Evolutionary conservation across 2,329 filamentous ascomycete species (phyloP).

Genomic region (Karstenula rhodostoma): DNA sequence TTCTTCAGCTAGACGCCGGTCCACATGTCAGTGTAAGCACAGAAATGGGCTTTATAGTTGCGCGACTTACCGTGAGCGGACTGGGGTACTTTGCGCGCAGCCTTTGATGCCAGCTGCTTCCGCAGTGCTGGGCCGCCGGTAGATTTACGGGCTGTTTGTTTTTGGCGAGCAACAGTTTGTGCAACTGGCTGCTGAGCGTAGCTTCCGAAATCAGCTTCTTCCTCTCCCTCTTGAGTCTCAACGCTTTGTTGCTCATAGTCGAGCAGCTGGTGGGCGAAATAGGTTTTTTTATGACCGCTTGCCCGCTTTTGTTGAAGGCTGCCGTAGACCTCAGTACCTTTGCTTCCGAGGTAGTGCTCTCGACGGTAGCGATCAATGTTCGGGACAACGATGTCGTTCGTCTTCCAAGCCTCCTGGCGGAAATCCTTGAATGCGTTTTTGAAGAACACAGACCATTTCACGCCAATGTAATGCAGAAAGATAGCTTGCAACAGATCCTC

Average conservation of each 20-base stretch:
- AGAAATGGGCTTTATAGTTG: neutral
- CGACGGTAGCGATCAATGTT: constrained; percentile 34
- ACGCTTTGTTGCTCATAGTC: constrained; percentile 32
- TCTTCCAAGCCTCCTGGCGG: constrained; percentile 32
- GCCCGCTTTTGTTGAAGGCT: constrained; percentile 33
- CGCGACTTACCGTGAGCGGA: neutral
- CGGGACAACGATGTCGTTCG: constrained; percentile 23
- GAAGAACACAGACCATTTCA: constrained; percentile 44
- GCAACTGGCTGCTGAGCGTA: constrained; percentile 8
- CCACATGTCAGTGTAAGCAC: neutral
- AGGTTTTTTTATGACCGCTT: constrained; percentile 27
- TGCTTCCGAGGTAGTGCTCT: constrained; percentile 34
- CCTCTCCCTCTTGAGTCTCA: constrained; percentile 39
- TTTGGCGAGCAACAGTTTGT: constrained; percentile 3
- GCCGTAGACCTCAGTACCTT: neutral
- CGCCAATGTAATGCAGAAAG: constrained; percentile 44
- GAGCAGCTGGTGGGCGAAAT: constrained; percentile 39
- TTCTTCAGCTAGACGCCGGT: neutral
- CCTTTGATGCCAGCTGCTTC: constrained; percentile 1
- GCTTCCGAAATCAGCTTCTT: constrained; percentile 37
- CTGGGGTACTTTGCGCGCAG: neutral
- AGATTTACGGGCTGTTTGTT: constrained; percentile 18
- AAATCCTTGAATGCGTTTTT: constrained; percentile 33
- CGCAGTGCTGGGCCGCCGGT: neutral
- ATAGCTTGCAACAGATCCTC: constrained; percentile 44